phyloP scores from a whole-genome alignment of 768 basidiomycete species.

The Kwoniella dendrophila region DNA sequence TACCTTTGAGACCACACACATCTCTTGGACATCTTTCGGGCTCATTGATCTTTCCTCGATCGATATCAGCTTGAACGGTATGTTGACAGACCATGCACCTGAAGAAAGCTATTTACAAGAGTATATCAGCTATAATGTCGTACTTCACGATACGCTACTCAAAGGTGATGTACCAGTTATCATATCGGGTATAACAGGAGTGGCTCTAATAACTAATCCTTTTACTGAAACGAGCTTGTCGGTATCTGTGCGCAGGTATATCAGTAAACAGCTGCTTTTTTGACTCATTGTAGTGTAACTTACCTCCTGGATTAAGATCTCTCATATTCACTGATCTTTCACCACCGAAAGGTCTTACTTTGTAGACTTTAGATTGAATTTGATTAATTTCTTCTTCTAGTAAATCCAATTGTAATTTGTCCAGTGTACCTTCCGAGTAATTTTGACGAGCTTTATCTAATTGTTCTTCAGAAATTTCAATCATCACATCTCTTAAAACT shows the following conservation, averaged over 20 bases:
- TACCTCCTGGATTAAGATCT: conserved; percentile 88
- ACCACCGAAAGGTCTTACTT: conserved; percentile 87
- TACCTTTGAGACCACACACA: conserved; percentile 81
- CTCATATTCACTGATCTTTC: conserved; percentile 78
- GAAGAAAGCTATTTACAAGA: conserved; percentile 76
- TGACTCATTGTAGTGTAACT: conserved; percentile 28
- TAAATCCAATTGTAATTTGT: conserved; percentile 83
- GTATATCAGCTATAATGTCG: neutral
- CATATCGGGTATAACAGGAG: conserved; percentile 99
- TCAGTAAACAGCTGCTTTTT: conserved; percentile 8
- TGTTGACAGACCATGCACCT: conserved; percentile 93
- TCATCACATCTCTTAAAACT: conserved; percentile 87
- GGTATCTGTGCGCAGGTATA: conserved; percentile 67
- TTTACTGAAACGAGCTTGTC: conserved; percentile 96
- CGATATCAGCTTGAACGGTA: conserved; percentile 95
- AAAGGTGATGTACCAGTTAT: conserved; percentile 62
- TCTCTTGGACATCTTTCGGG: conserved; percentile 90
- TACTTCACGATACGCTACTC: neutral
- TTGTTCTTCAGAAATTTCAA: conserved; percentile 81
- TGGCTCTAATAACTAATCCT: conserved; percentile 94
- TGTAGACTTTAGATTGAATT: conserved; percentile 84
- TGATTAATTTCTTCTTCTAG: conserved; percentile 87
- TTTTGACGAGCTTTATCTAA: conserved; percentile 38
- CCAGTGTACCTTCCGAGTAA: conserved; percentile 59
- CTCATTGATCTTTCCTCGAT: conserved; percentile 96